Percentiles rank a stretch among this genome's conserved stretches.
These are phyloP conservation scores for Spathaspora arborariae DNA, from an alignment of 805 yeast species.

Conservation along the genomic window DNA sequence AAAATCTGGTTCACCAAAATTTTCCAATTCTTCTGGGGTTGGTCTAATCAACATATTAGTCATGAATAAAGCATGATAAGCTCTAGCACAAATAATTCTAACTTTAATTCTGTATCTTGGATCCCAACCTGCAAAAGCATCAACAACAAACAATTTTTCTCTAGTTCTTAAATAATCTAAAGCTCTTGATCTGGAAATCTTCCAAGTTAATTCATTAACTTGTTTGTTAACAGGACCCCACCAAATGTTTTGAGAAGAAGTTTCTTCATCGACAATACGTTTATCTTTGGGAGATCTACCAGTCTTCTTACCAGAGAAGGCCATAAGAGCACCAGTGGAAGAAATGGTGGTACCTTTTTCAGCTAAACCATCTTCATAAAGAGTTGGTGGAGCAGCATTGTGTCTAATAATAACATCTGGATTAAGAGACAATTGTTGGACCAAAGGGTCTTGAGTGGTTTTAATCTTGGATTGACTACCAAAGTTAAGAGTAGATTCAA, in stretches of 20 bases:
- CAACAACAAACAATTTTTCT: constrained; percentile 89
- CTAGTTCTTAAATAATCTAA: constrained; percentile 94
- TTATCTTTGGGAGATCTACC: constrained; percentile 99
- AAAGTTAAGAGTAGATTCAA: constrained; percentile 42
- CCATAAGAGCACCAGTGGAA: constrained; percentile 91
- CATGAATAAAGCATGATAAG: constrained; percentile 98
- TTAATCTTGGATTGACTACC: constrained; percentile 37
- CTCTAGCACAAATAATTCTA: constrained; percentile 95
- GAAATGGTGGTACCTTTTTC: constrained; percentile 91
- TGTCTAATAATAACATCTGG: constrained; percentile 71
- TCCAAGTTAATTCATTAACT: constrained; percentile 92
- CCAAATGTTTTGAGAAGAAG: constrained; percentile 85
- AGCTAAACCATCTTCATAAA: constrained; percentile 89
- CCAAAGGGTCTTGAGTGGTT: constrained; percentile 38
- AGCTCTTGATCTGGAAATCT: constrained; percentile 93
- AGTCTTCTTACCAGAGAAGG: constrained; percentile 92
- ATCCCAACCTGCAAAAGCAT: constrained; percentile 99
- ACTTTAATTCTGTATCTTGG: constrained; percentile 95
- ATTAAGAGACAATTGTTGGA: constrained; percentile 43
- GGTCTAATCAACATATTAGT: constrained; percentile 97
- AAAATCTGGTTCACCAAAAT: constrained; percentile 96
- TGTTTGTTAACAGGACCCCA: constrained; percentile 99
- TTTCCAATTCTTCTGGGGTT: constrained; percentile 77
- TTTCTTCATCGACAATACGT: constrained; percentile 92
- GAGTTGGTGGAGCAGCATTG: constrained; percentile 88